phyloP scores from a whole-genome alignment of 2,329 filamentous ascomycete genomes.

The Aspergillus cejpii region DNA sequence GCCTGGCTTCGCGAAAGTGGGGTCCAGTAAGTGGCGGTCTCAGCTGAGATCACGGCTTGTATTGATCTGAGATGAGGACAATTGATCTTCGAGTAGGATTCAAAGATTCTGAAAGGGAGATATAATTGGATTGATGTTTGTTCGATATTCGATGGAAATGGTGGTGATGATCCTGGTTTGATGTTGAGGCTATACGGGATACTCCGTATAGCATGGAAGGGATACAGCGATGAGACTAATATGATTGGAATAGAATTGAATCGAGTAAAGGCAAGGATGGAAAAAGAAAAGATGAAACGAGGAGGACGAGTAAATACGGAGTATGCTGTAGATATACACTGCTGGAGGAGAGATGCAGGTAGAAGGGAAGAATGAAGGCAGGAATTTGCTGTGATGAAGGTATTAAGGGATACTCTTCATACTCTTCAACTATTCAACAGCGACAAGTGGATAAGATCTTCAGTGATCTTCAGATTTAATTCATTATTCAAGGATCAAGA shows the following conservation, averaged over 20 bases:
- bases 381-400: conserved; percentile 3
- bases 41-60: neutral
- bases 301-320: conserved; percentile 5
- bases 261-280: conserved; percentile 4
- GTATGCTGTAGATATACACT: conserved; percentile 1
- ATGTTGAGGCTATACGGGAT: too few relatives aligned
- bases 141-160: neutral
- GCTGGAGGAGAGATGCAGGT: conserved; percentile 1
- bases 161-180: too few relatives aligned
- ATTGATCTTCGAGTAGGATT: too few relatives aligned
- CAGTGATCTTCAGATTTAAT: neutral
- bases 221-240: too few relatives aligned
- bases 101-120: neutral
- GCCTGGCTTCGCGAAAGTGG: conserved; percentile 19
- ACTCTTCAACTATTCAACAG: too few relatives aligned
- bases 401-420: too few relatives aligned
- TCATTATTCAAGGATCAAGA: too few relatives aligned
- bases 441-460: neutral
- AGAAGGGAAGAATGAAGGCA: conserved; percentile 1
- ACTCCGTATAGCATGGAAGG: too few relatives aligned
- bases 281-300: conserved; percentile 3
- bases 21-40: conserved; percentile 17
- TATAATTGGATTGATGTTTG: too few relatives aligned
- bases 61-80: neutral
- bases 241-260: too few relatives aligned